Evolutionary conservation across 495 filamentous ascomycete species (phyloP).

Genomic region (Pseudotulostoma volvatum): DNA sequence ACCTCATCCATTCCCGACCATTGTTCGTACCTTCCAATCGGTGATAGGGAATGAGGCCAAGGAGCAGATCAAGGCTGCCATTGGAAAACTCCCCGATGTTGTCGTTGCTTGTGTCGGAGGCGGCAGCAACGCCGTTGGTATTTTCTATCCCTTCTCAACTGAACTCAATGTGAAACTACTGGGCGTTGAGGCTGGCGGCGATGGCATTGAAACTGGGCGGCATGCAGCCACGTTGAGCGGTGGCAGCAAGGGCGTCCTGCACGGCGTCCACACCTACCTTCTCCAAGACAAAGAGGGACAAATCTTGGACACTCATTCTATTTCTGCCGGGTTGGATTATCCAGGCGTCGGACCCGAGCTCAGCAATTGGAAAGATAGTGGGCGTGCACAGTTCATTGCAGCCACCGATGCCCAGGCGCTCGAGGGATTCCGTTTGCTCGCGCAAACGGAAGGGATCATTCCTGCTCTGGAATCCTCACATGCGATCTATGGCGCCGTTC

Average conservation of each 20-base stretch:
- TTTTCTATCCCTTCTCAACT: conserved; percentile 90
- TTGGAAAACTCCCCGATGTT: conserved; percentile 82
- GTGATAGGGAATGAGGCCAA: conserved; percentile 90
- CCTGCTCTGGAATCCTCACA: conserved; percentile 89
- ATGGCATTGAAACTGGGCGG: conserved; percentile 73
- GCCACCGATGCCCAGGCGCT: conserved; percentile 90
- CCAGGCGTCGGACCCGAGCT: conserved; percentile 93
- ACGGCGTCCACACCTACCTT: conserved; percentile 91
- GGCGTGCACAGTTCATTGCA: conserved; percentile 73
- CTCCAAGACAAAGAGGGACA: conserved; percentile 85
- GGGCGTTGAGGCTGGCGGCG: conserved; percentile 92
- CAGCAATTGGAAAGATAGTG: conserved; percentile 75
- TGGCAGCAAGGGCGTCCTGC: conserved; percentile 80
- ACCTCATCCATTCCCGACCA: conserved; percentile 89
- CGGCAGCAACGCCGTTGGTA: conserved; percentile 78
- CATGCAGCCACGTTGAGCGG: conserved; percentile 81
- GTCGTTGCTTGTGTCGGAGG: conserved; percentile 94
- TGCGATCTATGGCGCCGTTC: conserved; percentile 74
- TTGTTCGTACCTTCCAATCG: conserved; percentile 88
- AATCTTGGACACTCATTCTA: conserved; percentile 84
- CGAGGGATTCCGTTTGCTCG: conserved; percentile 67
- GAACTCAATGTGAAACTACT: conserved; percentile 74
- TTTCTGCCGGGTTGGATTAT: conserved; percentile 96
- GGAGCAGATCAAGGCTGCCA: conserved; percentile 62
- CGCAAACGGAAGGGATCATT: conserved; percentile 86